Percentiles rank a stretch among this genome's conserved stretches.
phyloP scores from a whole-genome alignment of 2,329 filamentous ascomycete species.

The Rosellinia necatrix region DNA sequence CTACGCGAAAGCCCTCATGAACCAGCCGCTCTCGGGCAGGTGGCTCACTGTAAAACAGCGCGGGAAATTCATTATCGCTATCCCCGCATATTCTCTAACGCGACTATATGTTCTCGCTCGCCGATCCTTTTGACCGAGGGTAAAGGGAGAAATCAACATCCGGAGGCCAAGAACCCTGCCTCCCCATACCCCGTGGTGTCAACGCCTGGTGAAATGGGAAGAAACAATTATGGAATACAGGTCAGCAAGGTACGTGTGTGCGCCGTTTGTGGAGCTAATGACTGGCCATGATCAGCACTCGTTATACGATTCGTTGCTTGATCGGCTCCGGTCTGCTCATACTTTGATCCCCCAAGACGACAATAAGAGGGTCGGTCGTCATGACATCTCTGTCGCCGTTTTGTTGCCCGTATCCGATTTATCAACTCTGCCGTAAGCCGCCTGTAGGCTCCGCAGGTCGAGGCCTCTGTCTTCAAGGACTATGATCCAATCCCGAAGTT shows the following conservation, averaged over 20 bases:
- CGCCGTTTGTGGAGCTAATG: background rate
- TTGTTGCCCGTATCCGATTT: slow-evolving; percentile 45
- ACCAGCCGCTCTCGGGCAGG: background rate
- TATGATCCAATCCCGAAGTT: slow-evolving; percentile 80
- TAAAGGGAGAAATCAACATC: slow-evolving; percentile 26
- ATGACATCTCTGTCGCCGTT: slow-evolving; percentile 25
- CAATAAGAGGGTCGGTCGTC: background rate
- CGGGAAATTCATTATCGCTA: slow-evolving; percentile 1
- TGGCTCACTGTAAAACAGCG: slow-evolving; percentile 12
- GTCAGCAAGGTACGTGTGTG: slow-evolving; percentile 21
- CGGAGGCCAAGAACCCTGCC: slow-evolving; percentile 29
- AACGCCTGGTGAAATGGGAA: slow-evolving; percentile 40
- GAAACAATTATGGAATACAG: slow-evolving; percentile 36
- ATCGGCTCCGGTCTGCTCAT: background rate
- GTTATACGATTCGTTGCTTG: background rate
- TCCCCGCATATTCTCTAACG: background rate
- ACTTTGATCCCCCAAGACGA: background rate
- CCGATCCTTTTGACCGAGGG: slow-evolving; percentile 6
- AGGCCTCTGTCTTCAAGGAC: slow-evolving; percentile 79
- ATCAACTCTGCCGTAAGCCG: slow-evolving; percentile 59
- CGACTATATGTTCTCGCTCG: slow-evolving; percentile 6
- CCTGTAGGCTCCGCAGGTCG: slow-evolving; percentile 66
- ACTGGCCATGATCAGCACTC: background rate
- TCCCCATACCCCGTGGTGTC: slow-evolving; percentile 34
- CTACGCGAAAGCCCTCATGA: background rate